Percentiles rank a stretch among this genome's conserved stretches.
These are phyloP conservation scores for Xylaria multiplex DNA, from an alignment of 2,329 filamentous ascomycete species.

Conservation along the genomic window DNA sequence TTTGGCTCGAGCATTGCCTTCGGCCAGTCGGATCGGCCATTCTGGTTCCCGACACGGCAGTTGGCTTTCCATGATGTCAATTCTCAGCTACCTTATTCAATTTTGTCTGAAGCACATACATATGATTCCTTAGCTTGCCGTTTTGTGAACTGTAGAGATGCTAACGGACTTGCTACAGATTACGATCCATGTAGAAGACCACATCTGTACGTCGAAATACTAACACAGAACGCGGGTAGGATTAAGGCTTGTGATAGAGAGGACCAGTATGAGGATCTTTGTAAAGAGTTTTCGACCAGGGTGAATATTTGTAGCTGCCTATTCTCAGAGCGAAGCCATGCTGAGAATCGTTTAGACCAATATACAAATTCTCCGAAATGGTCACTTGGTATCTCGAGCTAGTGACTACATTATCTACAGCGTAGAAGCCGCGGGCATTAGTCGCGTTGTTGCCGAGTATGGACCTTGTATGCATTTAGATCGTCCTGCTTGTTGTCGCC, in stretches of 20 bases:
- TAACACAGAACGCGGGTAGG: slow-evolving; percentile 60
- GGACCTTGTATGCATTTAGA: slow-evolving; percentile 80
- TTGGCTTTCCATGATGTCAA: slow-evolving; percentile 96
- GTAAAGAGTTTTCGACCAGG: slow-evolving; percentile 83
- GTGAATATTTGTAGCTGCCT: slow-evolving; percentile 65
- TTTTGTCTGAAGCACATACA: slow-evolving; percentile 78
- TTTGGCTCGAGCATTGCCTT: slow-evolving; percentile 99
- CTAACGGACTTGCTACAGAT: slow-evolving; percentile 40
- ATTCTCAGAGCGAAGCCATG: slow-evolving; percentile 50
- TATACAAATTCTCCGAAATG: slow-evolving; percentile 91
- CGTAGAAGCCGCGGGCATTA: slow-evolving; percentile 93
- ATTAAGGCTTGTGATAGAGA: slow-evolving; percentile 94
- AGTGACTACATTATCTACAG: slow-evolving; percentile 99
- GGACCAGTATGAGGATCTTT: slow-evolving; percentile 84
- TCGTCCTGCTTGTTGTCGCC: slow-evolving; percentile 32
- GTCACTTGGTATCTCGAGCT: slow-evolving; percentile 91
- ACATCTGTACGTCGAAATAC: slow-evolving; percentile 25
- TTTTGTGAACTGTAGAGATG: slow-evolving; percentile 21
- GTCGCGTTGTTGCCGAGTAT: slow-evolving; percentile 85
- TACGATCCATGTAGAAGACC: slow-evolving; percentile 12
- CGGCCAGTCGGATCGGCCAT: slow-evolving; percentile 73
- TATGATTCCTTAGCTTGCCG: slow-evolving; percentile 22
- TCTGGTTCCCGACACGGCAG: slow-evolving; percentile 72
- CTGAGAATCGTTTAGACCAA: slow-evolving; percentile 75
- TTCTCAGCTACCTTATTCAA: slow-evolving; percentile 93